Evolutionary conservation across 148 eudicot genomes (phyloP).

Genomic region (Rhododendron williamsianum): DNA sequence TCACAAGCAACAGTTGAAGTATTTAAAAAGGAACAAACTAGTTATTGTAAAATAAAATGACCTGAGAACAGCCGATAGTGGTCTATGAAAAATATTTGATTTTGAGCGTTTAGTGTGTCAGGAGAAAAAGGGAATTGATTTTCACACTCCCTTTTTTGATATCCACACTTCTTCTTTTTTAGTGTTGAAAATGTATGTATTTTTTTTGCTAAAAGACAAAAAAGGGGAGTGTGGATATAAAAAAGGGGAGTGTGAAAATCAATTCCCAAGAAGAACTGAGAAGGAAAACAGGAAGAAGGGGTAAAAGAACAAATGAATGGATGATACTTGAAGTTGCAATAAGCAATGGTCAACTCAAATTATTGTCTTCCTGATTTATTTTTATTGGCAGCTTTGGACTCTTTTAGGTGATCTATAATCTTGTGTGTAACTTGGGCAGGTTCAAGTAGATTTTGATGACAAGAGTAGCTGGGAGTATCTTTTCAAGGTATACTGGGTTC

Average conservation of each 20-base stretch:
- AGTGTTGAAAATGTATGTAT: no score
- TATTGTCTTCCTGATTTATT: background rate
- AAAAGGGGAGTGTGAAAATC: no score
- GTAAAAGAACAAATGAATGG: background rate
- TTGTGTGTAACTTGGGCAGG: constrained; percentile 40
- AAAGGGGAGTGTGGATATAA: no score
- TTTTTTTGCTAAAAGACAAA: no score
- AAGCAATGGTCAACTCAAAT: background rate
- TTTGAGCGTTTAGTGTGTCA: background rate
- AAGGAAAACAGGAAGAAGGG: background rate
- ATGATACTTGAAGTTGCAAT: background rate
- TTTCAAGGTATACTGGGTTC: constrained; percentile 84
- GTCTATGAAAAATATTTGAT: background rate
- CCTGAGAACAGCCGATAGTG: background rate
- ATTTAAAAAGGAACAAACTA: background rate
- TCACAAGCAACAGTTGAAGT: background rate
- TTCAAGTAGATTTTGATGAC: constrained; percentile 94
- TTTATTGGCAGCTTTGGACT: background rate
- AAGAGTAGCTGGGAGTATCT: constrained; percentile 90
- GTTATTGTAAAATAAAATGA: background rate
- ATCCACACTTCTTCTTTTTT: no score
- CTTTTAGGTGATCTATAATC: background rate
- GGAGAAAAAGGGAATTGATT: background rate
- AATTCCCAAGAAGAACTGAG: background rate
- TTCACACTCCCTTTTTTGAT: no score